These are phyloP conservation scores for Botrytis porri DNA, from an alignment of 2,329 filamentous ascomycete genomes.

Conservation along the genomic window DNA sequence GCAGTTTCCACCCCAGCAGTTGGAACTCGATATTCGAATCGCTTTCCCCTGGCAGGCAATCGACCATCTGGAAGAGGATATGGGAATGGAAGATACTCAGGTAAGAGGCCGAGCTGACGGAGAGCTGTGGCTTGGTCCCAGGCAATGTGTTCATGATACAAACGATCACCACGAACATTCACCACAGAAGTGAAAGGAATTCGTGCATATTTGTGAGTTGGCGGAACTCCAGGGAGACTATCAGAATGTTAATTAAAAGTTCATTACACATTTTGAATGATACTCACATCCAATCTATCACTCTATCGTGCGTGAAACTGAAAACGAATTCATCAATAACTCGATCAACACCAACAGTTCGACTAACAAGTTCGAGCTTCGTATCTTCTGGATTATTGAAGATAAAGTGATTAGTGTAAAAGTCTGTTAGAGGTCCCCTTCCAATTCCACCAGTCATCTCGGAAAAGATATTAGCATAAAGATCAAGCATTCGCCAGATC, in stretches of 20 bases:
- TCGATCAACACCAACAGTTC: constrained; percentile 69
- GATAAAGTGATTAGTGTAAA: constrained; percentile 73
- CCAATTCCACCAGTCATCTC: constrained; percentile 62
- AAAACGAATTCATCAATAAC: constrained; percentile 70
- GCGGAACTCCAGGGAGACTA: constrained; percentile 57
- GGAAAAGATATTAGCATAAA: neutral
- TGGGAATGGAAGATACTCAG: constrained; percentile 42
- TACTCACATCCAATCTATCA: constrained; percentile 67
- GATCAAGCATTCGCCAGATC: neutral
- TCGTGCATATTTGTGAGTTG: constrained; percentile 52
- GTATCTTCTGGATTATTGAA: constrained; percentile 69
- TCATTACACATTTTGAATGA: neutral
- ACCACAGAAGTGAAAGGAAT: constrained; percentile 64
- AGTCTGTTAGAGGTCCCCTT: constrained; percentile 57
- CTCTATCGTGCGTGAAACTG: constrained; percentile 58
- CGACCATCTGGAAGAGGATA: constrained; percentile 44
- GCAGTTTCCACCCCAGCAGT: constrained; percentile 55
- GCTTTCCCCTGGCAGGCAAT: constrained; percentile 38
- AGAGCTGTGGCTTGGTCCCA: constrained; percentile 68
- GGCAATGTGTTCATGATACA: constrained; percentile 68
- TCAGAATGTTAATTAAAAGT: neutral
- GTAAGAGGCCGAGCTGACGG: constrained; percentile 57
- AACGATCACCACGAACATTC: constrained; percentile 63
- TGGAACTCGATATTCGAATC: constrained; percentile 58
- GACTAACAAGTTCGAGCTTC: constrained; percentile 64